Conservation (phyloP, 805 yeast species). For the Kazachstania kunashirensis region DNA sequence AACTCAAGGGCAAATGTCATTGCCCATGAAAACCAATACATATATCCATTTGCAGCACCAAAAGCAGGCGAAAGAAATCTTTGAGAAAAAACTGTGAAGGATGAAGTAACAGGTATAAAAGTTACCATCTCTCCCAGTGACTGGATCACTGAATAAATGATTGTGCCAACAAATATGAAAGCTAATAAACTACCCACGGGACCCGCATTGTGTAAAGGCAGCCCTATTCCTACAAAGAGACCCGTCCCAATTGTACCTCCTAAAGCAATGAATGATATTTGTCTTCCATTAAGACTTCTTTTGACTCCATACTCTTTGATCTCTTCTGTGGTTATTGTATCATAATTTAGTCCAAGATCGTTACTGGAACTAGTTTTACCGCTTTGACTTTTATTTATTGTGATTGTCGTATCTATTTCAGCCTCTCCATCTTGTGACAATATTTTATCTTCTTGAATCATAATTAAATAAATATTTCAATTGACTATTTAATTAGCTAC, state of each 20-base stretch:
- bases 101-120: conserved; percentile 52
- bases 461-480: too few species aligned
- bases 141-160: conserved; percentile 58
- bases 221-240: conserved; percentile 43
- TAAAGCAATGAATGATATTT: conserved; percentile 59
- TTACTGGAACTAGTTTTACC: too few species aligned
- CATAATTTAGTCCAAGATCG: too few species aligned
- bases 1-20: conserved; percentile 62
- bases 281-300: conserved; percentile 51
- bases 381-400: too few species aligned
- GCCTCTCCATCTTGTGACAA: too few species aligned
- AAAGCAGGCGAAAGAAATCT: conserved; percentile 54
- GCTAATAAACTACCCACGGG: conserved; percentile 56
- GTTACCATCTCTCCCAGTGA: conserved; percentile 71
- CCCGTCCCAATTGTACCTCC: conserved; percentile 75
- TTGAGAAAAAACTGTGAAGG: conserved; percentile 56
- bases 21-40: conserved; percentile 67
- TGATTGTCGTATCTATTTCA: too few species aligned
- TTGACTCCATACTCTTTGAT: conserved; percentile 26
- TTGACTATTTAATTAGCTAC: too few species aligned
- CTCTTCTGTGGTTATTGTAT: too few species aligned
- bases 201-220: conserved; percentile 23
- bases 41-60: conserved; percentile 59
- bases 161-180: conserved; percentile 49
- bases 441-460: too few species aligned